Evolutionary conservation across 805 yeast genomes (phyloP), one percentile per base, ranked within the genome.

Genomic region (Grigorovia humatica): DNA sequence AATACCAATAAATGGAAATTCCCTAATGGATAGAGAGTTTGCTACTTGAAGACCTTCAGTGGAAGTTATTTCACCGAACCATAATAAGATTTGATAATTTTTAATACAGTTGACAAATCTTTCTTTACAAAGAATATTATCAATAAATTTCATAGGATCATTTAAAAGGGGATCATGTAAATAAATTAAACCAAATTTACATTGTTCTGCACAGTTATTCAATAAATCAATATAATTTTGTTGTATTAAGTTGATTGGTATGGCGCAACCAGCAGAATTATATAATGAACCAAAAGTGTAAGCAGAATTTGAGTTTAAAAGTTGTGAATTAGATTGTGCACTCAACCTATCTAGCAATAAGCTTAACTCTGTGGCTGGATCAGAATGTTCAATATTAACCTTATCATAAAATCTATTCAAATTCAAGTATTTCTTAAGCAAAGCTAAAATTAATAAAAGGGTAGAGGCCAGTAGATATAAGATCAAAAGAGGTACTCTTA

Each of bases 61-160:
- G 52, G 81, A 81, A n/a, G 78, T 76, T 23, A 85, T 78, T 62
- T 87, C 83, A 9, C 96, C 96, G 44, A 90, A 95, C 98, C 98
- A 91, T 1, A 87, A 68, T 2, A 87, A 57, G 1, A 83, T 64
- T 46, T 85, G 76, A 47, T 74, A 76, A 19, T 77, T 75, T 19
- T 68, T 69, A 50, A 80, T 61, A 58, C 74, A 71, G 41, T 71
- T 65, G 13, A 78, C 68, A 50, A 86, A 79, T 27, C 64, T 66
- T 2, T 73, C 75, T 53, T 78, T 72, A 44, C 81, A 69, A 47
- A 88, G 64, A 2, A 88, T 75, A 11, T 74, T 74, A 13, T 74
- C 66, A 48, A 82, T 76, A 55, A 85, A 80, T 4, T 65, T 65
- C 35, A 70, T 65, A 0, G 82, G 73, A 49, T 81, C 80, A 53